phyloP scores from a whole-genome alignment of 345 rosid species.

The Salix viminalis region DNA sequence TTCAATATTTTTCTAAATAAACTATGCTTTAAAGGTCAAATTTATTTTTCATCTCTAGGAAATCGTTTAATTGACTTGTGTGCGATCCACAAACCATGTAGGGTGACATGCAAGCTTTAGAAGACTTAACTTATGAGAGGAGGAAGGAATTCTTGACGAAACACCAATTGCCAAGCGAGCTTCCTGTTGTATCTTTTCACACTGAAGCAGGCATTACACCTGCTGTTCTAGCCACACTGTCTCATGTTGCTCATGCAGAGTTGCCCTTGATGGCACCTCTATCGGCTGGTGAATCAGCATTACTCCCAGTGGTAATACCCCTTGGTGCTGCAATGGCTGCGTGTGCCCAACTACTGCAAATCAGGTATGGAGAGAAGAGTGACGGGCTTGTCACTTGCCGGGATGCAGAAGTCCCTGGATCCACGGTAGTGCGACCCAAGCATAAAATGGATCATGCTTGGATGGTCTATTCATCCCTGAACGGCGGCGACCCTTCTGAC shows the following conservation, averaged over 20 bases:
- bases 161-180: slow-evolving; percentile 66
- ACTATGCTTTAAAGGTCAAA: neutral
- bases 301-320: slow-evolving; percentile 81
- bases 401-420: slow-evolving; percentile 96
- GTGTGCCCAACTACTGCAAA: slow-evolving; percentile 80
- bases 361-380: slow-evolving; percentile 81
- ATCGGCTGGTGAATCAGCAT: slow-evolving; percentile 47
- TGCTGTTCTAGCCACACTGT: slow-evolving; percentile 69
- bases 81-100: slow-evolving; percentile 12
- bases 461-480: slow-evolving; percentile 94
- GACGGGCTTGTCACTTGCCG: slow-evolving; percentile 86
- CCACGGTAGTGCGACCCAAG: slow-evolving; percentile 70
- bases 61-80: neutral
- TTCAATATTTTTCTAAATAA: neutral
- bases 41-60: neutral
- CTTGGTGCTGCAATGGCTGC: slow-evolving; percentile 98
- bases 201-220: slow-evolving; percentile 85
- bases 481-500: slow-evolving; percentile 59
- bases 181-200: slow-evolving; percentile 81
- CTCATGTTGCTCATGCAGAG: slow-evolving; percentile 91
- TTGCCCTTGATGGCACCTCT: slow-evolving; percentile 46
- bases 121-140: slow-evolving; percentile 86
- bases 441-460: slow-evolving; percentile 90
- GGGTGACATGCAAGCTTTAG: slow-evolving; percentile 95
- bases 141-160: slow-evolving; percentile 75